phyloP scores from a whole-genome alignment of 805 yeast species.

The Metschnikowia koreensis region DNA sequence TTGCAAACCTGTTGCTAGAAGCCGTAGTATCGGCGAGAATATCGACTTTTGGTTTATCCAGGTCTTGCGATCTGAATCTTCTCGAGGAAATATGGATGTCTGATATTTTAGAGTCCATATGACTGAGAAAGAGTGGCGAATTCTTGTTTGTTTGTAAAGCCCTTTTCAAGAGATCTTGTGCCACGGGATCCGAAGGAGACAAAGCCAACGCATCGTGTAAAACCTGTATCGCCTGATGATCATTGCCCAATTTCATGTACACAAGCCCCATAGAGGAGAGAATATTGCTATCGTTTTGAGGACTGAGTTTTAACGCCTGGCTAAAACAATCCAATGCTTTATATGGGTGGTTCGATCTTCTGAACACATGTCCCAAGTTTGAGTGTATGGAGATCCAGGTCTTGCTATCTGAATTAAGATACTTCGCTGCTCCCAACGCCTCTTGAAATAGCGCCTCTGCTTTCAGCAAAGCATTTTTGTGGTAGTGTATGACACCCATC shows the following conservation, averaged over 20 bases:
- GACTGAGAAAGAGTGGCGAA: slow-evolving; percentile 12
- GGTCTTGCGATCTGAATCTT: slow-evolving; percentile 1
- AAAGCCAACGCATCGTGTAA: slow-evolving; percentile 81
- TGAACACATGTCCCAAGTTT: slow-evolving; percentile 84
- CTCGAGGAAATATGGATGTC: slow-evolving; percentile 5
- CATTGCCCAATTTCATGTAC: slow-evolving; percentile 64
- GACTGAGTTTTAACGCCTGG: slow-evolving; percentile 67
- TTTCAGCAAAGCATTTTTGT: slow-evolving; percentile 59
- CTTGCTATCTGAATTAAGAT: slow-evolving; percentile 71
- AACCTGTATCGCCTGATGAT: slow-evolving; percentile 65
- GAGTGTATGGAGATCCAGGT: slow-evolving; percentile 84
- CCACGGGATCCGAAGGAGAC: slow-evolving; percentile 77
- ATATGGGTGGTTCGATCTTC: slow-evolving; percentile 59
- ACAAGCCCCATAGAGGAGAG: slow-evolving; percentile 84
- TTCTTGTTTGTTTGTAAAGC: slow-evolving; percentile 64
- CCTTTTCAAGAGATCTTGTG: slow-evolving; percentile 73
- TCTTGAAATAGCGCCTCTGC: slow-evolving; percentile 71
- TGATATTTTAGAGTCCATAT: slow-evolving; percentile 14
- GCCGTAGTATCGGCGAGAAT: slow-evolving; percentile 10
- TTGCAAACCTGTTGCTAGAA: slow-evolving; percentile 19
- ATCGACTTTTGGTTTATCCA: neutral
- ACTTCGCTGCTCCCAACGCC: slow-evolving; percentile 68
- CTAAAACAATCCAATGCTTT: slow-evolving; percentile 74
- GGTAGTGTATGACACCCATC: slow-evolving; percentile 87
- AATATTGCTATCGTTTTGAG: slow-evolving; percentile 66